Conservation (phyloP, 2,329 filamentous ascomycete genomes). For the Byssochlamys sp. region DNA sequence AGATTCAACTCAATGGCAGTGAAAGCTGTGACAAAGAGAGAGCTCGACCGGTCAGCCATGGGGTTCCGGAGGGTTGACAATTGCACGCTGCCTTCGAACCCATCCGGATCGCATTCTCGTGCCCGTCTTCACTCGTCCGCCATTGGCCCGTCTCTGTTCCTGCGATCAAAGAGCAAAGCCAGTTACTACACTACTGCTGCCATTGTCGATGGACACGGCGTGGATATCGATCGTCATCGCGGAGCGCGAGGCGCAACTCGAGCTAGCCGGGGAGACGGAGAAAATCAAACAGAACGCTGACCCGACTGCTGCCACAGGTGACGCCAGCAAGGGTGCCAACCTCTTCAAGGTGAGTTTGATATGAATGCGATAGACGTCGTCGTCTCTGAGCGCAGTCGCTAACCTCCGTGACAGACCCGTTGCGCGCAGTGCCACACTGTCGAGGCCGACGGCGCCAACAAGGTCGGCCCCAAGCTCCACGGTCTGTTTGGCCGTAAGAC, state of each 20-base stretch:
- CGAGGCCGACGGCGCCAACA: conserved; percentile 83
- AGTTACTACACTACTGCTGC: background rate
- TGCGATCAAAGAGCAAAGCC: background rate
- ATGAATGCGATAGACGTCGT: background rate
- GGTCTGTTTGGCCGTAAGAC: conserved; percentile 96
- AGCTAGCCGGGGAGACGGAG: conserved; percentile 10
- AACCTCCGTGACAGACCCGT: conserved; percentile 52
- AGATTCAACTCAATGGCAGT: background rate
- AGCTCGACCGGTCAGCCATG: background rate
- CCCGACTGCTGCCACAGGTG: conserved; percentile 49
- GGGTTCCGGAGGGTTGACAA: background rate
- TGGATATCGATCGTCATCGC: conserved; percentile 14
- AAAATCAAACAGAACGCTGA: conserved; percentile 19
- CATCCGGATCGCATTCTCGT: background rate
- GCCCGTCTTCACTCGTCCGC: conserved; percentile 1
- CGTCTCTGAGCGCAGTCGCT: conserved; percentile 2
- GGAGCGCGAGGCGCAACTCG: conserved; percentile 16
- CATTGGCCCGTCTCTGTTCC: background rate
- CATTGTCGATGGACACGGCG: conserved; percentile 18
- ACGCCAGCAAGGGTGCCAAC: conserved; percentile 90
- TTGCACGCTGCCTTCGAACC: background rate
- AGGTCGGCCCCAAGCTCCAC: conserved; percentile 93
- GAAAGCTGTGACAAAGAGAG: background rate
- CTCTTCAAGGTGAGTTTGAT: conserved; percentile 68
- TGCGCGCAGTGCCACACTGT: conserved; percentile 98